Base-by-base conservation (phyloP, 495 filamentous ascomycete genomes). In the Aspergillus ostianus region DNA sequence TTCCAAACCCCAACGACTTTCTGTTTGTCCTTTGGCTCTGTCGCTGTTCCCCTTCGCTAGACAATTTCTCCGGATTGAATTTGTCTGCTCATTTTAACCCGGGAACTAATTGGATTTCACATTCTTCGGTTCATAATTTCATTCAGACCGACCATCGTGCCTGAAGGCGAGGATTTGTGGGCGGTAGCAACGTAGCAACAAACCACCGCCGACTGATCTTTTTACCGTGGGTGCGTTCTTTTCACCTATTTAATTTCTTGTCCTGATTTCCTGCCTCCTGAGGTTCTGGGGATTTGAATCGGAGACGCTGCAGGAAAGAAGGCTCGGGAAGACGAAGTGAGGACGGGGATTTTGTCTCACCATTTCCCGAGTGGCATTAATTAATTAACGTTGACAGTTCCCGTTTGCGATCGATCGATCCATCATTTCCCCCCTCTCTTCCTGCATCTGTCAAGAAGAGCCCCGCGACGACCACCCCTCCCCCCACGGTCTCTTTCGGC, bases 391-490 rank as follows among this genome's bases (percentile, higher is more conserved):
- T 54, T 54, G 52, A 54, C 32, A 32, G 52, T 54, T 51, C 44
- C 55, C 29, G 55, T 57, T 57, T 57, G 55, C 55, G 55, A 57
- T 57, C 47, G 18, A 54, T 45, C 19, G 32, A 54, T 49, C 47
- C 36, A 41, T 41, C 36, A 41, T 29, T 61, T 56, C 65, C 64
- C 65, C 66, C 57, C 66, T 59, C 58, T 65, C 62, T 57, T 64
- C 49, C 66, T 64, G 64, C 53, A 67, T 64, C 61, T 70, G 72
- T 75, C 72, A 75, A 77, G 72, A 77, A 71, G 62, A 74, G 66
- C 72, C 74, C 70, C 70, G 74, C 72, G 72, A 73, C 62, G 20
- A 46, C 56, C 64, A 61, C 45, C 53, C 58, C 47, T 36, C 54
- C 55, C 53, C 27, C 36, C 36, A 17, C 36, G 36, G 36, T 41